These are phyloP conservation scores for Colletotrichum tanaceti DNA, from an alignment of 2,329 filamentous ascomycete species.

Conservation along the genomic window DNA sequence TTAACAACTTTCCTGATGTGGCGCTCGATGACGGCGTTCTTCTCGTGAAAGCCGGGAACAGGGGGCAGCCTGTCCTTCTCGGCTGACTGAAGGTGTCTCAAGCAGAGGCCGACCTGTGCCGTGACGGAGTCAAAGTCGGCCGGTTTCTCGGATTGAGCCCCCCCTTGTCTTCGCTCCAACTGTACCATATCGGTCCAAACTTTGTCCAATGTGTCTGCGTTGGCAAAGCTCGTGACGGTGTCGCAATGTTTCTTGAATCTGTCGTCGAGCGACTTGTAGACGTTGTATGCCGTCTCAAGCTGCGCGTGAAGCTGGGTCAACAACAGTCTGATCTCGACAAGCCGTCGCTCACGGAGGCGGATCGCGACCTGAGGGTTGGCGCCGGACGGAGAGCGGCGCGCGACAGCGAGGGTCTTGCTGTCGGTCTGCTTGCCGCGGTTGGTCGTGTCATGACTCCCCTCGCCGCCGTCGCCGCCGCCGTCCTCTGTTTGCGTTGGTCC, in stretches of 20 bases:
- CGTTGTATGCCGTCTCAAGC: slow-evolving; percentile 21
- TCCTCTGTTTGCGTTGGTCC: too few species aligned
- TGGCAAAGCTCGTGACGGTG: slow-evolving; percentile 5
- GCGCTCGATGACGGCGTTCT: not conserved
- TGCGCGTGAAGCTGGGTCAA: slow-evolving; percentile 22
- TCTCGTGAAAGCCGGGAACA: not conserved
- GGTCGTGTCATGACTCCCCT: not conserved
- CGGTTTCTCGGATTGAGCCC: not conserved
- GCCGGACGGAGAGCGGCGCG: not conserved
- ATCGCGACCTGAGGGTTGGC: not conserved
- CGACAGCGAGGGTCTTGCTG: not conserved
- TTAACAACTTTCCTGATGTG: slow-evolving; percentile 23
- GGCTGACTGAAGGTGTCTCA: slow-evolving; percentile 20
- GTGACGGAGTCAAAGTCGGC: not conserved
- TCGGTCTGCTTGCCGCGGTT: not conserved
- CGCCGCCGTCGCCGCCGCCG: not conserved
- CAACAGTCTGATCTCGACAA: slow-evolving; percentile 22
- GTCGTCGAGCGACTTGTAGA: slow-evolving; percentile 7
- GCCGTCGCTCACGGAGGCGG: slow-evolving; percentile 10
- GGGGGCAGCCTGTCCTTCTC: not conserved
- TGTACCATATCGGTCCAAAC: slow-evolving; percentile 28
- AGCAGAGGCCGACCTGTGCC: slow-evolving; percentile 22
- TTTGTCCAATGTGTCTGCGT: slow-evolving; percentile 13
- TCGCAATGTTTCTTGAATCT: slow-evolving; percentile 4
- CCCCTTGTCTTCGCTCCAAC: slow-evolving; percentile 3